phyloP scores from a whole-genome alignment of 2,329 filamentous ascomycete species.

The Fusarium kyushuense region DNA sequence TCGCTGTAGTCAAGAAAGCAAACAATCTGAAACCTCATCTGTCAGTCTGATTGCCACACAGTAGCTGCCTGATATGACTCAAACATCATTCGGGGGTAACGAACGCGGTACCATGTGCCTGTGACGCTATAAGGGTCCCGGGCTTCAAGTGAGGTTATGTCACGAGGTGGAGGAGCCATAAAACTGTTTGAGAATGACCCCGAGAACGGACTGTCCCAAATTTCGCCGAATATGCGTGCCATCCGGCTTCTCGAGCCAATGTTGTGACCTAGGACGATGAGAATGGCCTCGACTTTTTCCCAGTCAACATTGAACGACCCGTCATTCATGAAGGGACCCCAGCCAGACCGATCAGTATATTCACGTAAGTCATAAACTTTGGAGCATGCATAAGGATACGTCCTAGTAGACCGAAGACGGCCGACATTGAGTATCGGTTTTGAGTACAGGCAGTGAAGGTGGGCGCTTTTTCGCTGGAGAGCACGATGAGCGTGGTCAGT shows the following conservation, averaged over 20 bases:
- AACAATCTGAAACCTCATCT: conserved; percentile 52
- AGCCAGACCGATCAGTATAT: conserved; percentile 70
- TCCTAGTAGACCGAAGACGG: conserved; percentile 53
- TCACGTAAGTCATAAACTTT: conserved; percentile 80
- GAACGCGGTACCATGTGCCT: conserved; percentile 77
- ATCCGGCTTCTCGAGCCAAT: conserved; percentile 62
- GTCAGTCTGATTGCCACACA: conserved; percentile 23
- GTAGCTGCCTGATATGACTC: neutral
- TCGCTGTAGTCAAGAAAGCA: conserved; percentile 76
- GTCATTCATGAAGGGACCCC: conserved; percentile 80
- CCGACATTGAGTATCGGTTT: conserved; percentile 62
- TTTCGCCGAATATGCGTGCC: conserved; percentile 60
- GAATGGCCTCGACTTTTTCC: conserved; percentile 82
- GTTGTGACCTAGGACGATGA: conserved; percentile 76
- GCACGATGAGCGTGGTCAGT: conserved; percentile 16
- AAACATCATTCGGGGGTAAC: conserved; percentile 37
- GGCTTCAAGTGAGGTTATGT: conserved; percentile 60
- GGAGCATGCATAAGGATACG: conserved; percentile 72
- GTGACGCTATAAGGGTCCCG: conserved; percentile 78
- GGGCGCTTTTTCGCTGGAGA: conserved; percentile 73
- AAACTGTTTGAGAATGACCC: conserved; percentile 67
- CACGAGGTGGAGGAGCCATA: conserved; percentile 52
- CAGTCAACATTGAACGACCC: conserved; percentile 74
- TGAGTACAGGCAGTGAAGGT: conserved; percentile 77
- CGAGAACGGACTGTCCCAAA: conserved; percentile 69